Base-by-base conservation (phyloP, 1,284 basidiomycete species). In the Pulchroboletus neoregius region DNA sequence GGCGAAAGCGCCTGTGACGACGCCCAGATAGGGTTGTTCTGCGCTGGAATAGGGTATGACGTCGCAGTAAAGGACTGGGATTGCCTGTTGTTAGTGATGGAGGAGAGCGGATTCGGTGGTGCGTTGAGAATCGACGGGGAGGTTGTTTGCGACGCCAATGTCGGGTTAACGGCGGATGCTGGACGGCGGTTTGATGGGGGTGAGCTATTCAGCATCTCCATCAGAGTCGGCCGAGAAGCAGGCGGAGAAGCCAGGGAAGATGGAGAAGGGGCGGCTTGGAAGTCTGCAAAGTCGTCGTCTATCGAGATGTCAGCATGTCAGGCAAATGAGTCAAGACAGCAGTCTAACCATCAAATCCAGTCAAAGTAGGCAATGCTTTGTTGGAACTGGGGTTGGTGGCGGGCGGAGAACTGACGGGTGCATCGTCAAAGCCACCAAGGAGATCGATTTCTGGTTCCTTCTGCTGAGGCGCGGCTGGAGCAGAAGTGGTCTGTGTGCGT, bases 211-310 rank as follows among this genome's bases (percentile, higher is more conserved):
- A 78, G 70, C 65, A 82, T 71, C 46, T 76, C 74, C 74, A 79
- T 75, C 39, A 82, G 66, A 49, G 71, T 78, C 18, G 73, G 70
- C 42, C 76, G 78, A 31, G 64, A 53, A 16, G 61, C 57, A 18
- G 66, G 61, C 12, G 58, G 59, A 13, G 71, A 53, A 28, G 67
- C 58, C 5, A 57, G 58, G 2, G 71, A 52, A 15, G 73, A 50
- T 1, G 66, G 35, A 2, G 79, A 67, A 2, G 87, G 84, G 1
- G 91, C 89, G 42, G 79, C 80, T 70, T 94, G 86, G 75, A 95
- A 96, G 65, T 94, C 93, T 52, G 84, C 87, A 65, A 96, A 95
- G 51, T 96, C 93, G 58, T 95, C 93, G 63, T 87, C 84, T 79
- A 31, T 12, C 43, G 28, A 35, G 15, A 38, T 11, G 32, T 67